Evolutionary conservation across 192 early-diverging fungal species (phyloP), one percentile per base, ranked within the genome.

Genomic region (Backusella westeae): DNA sequence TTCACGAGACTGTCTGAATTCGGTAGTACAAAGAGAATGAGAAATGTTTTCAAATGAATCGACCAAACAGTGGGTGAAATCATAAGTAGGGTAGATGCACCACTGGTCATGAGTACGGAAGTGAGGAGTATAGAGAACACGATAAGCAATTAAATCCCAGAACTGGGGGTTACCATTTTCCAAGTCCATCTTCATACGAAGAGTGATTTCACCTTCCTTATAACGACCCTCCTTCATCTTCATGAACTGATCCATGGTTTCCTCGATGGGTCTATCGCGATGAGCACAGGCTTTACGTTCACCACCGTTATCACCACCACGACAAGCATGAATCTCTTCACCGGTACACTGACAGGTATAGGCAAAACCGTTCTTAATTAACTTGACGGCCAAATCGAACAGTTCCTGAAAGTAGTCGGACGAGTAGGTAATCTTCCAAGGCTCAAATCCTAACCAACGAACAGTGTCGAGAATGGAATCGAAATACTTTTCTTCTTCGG

Each of bases 151-250:
- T 79, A 97, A 85, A 78, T 99, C 97, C 98, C 98, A 99, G 89
- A 99, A 98, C 89, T 97, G 96, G 39, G 97, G 96, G 83, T 98
- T 99, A 59, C 95, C 95, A 84, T 95, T 92, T 82, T 95, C 89
- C 85, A 99, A 89, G 80, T 99, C 95, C 97, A 99, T 99, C 88
- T 99, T 99, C 98, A 99, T 99, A 78, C 98, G 91, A 85, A 99
- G 76, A 46, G 90, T 97, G 4, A 94, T 95, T 80, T 94, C 90
- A 41, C 94, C 92, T 80, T 97, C 96, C 21, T 89, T 90, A 84
- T 97, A 99, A 39, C 93, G 84, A n/a, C 98, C 98, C 73, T 95
- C 92, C 88, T 97, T 98, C 98, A 99, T 99, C 83, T 95, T 95
- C 71, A 94, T 85, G 86, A 99, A 99, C 84, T 99, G 94, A 70